Evolutionary conservation across 345 rosid genomes (phyloP), one percentile per base, ranked within the genome.

Genomic region (Balakata baccata): DNA sequence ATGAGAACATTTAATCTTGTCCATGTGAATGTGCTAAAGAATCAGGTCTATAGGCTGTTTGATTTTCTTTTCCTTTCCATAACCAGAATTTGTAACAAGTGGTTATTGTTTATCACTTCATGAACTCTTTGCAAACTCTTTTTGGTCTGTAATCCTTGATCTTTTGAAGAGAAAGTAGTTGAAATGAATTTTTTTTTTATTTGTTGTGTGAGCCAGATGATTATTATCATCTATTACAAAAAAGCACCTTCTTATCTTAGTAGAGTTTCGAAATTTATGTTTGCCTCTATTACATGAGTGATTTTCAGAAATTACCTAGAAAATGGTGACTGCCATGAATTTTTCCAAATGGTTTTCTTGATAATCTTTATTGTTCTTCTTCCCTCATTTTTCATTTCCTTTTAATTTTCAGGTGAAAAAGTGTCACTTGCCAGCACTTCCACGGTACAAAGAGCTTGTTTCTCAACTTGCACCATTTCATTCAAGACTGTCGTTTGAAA

Each of bases 1-100:
- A 73, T 95, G 47, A 95, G 85, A 85, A 77, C 98, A 65, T 91
- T 90, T 47, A 87, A 86, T 74, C 92, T 92, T 78, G 85, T 95
- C 71, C 89, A 77, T 70, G 88, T 95, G 60, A 87, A 91, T 79
- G 86, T 95, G 84, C 78, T 75, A 61, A 86, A 85, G 83, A 88
- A 88, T 78, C 99, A 90, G 99, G 99, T 92, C 49, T 67, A 64
- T 13, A 71, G 50, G 46, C 49, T 52, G 68, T 61, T 60, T 49
- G 63, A 37, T 41, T 61, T 61, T 56, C 63, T 68, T 66, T 68
- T 59, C 11, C n/a, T 3, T 9, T 17, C 34, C 34, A 29, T 29
- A 29, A 29, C 34, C 34, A 29, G 2, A 29, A 29, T 39, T 16
- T 18, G 7, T 11, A 16, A 63, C 3, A 63, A 39, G 17, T 63